These are phyloP conservation scores for Penicillium flavigenum DNA, from an alignment of 495 filamentous ascomycete species.

Conservation along the genomic window DNA sequence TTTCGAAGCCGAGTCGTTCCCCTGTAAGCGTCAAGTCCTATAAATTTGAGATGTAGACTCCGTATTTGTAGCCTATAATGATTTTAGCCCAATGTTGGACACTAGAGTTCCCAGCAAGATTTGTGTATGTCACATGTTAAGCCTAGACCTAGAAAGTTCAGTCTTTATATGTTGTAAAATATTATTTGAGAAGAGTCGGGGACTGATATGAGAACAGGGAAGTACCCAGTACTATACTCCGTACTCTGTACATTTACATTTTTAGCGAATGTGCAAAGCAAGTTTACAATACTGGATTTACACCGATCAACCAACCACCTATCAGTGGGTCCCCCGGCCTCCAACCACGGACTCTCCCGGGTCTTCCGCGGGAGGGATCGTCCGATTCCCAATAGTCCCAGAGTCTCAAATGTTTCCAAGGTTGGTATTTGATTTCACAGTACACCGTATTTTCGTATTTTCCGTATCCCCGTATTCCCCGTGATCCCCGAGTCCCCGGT, in stretches of 20 bases:
- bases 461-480: too few species aligned
- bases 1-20: background rate
- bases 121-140: background rate
- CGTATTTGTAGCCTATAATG: background rate
- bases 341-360: conserved; percentile 22
- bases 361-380: conserved; percentile 22
- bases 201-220: background rate
- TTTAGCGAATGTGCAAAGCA: background rate
- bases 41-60: background rate
- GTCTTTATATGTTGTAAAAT: too few species aligned
- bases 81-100: background rate
- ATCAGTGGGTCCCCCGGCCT: conserved; percentile 14
- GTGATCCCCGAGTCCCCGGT: conserved; percentile 17
- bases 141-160: background rate
- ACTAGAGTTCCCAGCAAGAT: background rate
- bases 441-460: too few species aligned
- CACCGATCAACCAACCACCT: conserved; percentile 21
- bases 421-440: too few species aligned
- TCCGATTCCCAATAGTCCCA: conserved; percentile 7
- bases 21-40: background rate
- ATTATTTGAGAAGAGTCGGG: background rate
- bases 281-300: conserved; percentile 11
- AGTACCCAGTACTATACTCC: background rate
- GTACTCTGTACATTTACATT: too few species aligned
- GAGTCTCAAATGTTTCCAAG: too few species aligned